Conservation (phyloP, 371 early-diverging fungal species). For the Furculomyces boomerangus region DNA sequence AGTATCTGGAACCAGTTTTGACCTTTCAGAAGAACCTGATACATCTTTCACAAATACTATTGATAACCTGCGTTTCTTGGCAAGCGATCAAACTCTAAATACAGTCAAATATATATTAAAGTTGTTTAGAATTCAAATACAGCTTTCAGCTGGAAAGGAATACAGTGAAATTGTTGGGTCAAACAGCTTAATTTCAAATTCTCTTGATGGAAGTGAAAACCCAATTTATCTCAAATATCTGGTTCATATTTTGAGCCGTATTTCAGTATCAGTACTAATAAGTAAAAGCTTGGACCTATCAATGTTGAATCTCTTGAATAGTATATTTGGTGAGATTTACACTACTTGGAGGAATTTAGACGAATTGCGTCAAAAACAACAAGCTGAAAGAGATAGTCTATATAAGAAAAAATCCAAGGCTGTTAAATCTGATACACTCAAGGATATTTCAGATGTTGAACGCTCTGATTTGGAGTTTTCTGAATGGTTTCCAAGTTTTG, state of each 20-base stretch:
- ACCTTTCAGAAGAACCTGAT: too few species aligned
- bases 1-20: too few species aligned
- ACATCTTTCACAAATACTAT: too few species aligned
- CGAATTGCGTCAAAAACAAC: neutral
- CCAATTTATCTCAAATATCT: neutral
- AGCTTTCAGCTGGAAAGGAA: too few species aligned
- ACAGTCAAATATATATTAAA: too few species aligned
- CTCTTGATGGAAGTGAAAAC: neutral
- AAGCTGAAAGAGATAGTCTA: neutral
- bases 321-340: neutral
- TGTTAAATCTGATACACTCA: too few species aligned
- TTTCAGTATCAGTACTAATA: neutral
- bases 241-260: neutral
- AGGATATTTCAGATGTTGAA: neutral
- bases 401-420: neutral
- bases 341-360: neutral
- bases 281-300: neutral
- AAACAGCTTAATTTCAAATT: too few species aligned
- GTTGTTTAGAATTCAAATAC: too few species aligned
- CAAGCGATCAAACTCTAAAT: too few species aligned
- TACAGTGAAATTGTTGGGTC: too few species aligned
- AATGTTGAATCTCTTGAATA: neutral
- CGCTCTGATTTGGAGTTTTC: neutral
- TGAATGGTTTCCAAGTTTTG: slow-evolving; percentile 2
- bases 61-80: too few species aligned